Conservation (phyloP, 129 eudicot genomes). For the Helianthus annuus region DNA sequence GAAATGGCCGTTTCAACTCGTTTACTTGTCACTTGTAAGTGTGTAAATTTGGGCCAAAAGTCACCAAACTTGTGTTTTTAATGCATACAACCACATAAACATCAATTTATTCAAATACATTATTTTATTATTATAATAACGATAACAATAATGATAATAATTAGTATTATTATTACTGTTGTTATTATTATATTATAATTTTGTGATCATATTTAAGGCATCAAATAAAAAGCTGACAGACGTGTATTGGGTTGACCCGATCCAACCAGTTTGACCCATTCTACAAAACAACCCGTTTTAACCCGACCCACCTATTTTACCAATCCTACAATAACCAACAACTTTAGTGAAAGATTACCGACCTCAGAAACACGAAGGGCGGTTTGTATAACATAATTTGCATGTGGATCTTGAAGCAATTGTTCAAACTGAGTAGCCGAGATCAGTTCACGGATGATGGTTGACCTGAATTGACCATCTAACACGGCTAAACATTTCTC, state of each 20-base stretch:
- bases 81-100: background rate
- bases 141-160: too few relatives aligned
- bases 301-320: background rate
- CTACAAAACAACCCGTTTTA: background rate
- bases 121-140: background rate
- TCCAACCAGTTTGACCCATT: background rate
- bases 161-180: background rate
- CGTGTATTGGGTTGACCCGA: background rate
- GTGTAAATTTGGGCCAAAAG: conserved; percentile 2
- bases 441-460: conserved; percentile 65
- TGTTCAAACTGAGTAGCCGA: conserved; percentile 68
- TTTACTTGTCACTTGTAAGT: background rate
- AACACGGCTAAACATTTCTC: conserved; percentile 65
- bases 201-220: background rate
- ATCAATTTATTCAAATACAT: background rate
- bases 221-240: background rate
- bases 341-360: conserved; percentile 22
- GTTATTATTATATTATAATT: background rate
- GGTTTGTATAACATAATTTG: conserved; percentile 80
- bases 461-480: conserved; percentile 46
- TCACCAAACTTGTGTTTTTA: background rate
- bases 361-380: conserved; percentile 79
- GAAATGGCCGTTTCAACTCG: background rate
- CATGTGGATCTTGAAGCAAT: conserved; percentile 85
- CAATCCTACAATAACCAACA: background rate